Base-by-base conservation (phyloP, 78 protist genomes). In the Creolimax fragrantissima region DNA sequence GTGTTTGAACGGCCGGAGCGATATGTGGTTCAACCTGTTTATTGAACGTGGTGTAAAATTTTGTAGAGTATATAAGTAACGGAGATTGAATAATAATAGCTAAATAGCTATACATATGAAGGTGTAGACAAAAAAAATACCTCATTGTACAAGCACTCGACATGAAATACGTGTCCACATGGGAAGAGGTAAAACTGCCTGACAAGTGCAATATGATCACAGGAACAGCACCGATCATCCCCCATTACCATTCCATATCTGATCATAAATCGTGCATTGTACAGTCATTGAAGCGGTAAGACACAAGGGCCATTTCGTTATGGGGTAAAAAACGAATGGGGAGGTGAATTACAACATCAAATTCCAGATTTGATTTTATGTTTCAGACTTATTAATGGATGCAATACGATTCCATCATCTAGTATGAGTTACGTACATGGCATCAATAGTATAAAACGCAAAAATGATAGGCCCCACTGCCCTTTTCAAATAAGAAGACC, bases 121-220 rank as follows among this genome's bases (percentile, higher is more conserved):
- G n/a, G n/a, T n/a, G n/a, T n/a, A n/a, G n/a, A n/a, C n/a, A n/a
- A n/a, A n/a, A n/a, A n/a, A n/a, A n/a, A n/a, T n/a, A n/a, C 92
- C 84, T 94, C 88, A 11, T 89, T 39, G 35, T 92, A 90, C 47
- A 97, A 90, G 92, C 98, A 97, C 43, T 96, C 96, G 39, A 45
- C 88, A 83, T 97, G 99, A 92, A 97, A 95, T 5, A 74, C 93
- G 91, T 98, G 99, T 42, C 58, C 91, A 89, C 99, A 98, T 2
- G 97, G 95, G 91, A 98, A 98, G 47, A 96, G 43, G 93, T 93
- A 95, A 66, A 97, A 97, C 43, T 84, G 58, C 39, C 95, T 89
- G 37, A 96, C 35, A 37, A 96, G 90, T 3, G 95, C 90, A 5
- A 96, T 95, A 35, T 43, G 74, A 4, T 5, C 36, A 91, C 98